A percentile compares a stretch with the other conserved stretches of the same genome.
These are phyloP conservation scores for Citrullus mucosospermus DNA, from an alignment of 306 rosid species.

Conservation along the genomic window DNA sequence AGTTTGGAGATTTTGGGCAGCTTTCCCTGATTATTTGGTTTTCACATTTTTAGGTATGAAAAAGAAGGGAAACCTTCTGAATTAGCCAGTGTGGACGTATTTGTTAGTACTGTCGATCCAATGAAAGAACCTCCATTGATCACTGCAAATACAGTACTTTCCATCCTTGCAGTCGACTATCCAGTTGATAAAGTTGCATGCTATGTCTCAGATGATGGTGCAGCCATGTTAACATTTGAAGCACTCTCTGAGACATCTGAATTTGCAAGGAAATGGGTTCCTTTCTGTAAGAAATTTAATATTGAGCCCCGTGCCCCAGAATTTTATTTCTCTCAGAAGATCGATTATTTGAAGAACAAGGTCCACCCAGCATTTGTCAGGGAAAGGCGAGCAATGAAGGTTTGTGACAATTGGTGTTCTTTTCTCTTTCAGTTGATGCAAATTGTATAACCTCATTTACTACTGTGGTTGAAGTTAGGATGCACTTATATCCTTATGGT, in stretches of 20 bases:
- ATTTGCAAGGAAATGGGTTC: slow-evolving; percentile 88
- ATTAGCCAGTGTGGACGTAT: slow-evolving; percentile 53
- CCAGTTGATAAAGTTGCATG: slow-evolving; percentile 93
- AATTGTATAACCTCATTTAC: neutral
- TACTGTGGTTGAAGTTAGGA: neutral
- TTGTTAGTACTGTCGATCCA: slow-evolving; percentile 99
- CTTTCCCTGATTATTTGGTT: neutral
- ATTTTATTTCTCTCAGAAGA: slow-evolving; percentile 80
- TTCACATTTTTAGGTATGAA: slow-evolving; percentile 63
- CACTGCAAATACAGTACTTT: slow-evolving; percentile 89
- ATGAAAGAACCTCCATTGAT: slow-evolving; percentile 87
- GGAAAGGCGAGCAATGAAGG: slow-evolving; percentile 98
- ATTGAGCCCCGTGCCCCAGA: slow-evolving; percentile 96
- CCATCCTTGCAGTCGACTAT: slow-evolving; percentile 89
- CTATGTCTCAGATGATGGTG: slow-evolving; percentile 98
- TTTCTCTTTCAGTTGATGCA: neutral
- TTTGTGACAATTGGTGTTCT: slow-evolving; percentile 14
- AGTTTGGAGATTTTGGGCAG: neutral
- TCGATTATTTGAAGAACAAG: slow-evolving; percentile 81
- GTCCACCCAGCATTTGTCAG: slow-evolving; percentile 86
- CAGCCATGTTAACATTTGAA: slow-evolving; percentile 98
- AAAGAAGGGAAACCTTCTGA: slow-evolving; percentile 93
- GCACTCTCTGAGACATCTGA: slow-evolving; percentile 95
- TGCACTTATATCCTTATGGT: neutral
- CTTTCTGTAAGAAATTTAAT: slow-evolving; percentile 65